Evolutionary conservation across 2,329 filamentous ascomycete species (phyloP).

Genomic region (Xylaria sp.): DNA sequence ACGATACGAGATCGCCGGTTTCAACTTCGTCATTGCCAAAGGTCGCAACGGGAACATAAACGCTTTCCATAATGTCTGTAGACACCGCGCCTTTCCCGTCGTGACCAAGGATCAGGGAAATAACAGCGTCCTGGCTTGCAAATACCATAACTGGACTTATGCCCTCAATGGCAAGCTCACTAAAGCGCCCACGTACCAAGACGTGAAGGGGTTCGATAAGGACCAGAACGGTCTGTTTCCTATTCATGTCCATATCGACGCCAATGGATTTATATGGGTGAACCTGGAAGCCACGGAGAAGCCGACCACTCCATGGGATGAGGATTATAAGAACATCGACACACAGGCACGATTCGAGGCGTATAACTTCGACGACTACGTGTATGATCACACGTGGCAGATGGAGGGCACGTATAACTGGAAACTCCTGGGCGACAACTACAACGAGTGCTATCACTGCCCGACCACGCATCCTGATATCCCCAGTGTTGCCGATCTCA

Average conservation of each 20-base stretch:
- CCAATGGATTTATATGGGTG: conserved; percentile 53
- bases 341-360: conserved; percentile 17
- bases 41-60: conserved; percentile 16
- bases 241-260: conserved; percentile 49
- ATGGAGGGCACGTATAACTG: conserved; percentile 55
- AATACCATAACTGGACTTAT: conserved; percentile 61
- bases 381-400: conserved; percentile 53
- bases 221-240: conserved; percentile 50
- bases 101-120: conserved; percentile 47
- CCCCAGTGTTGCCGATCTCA: conserved; percentile 50
- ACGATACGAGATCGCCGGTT: conserved; percentile 19
- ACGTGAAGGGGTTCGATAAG: conserved; percentile 51
- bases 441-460: conserved; percentile 63
- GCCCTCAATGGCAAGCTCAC: conserved; percentile 51
- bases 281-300: conserved; percentile 46
- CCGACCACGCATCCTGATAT: conserved; percentile 55
- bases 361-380: conserved; percentile 43
- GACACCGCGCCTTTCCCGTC: conserved; percentile 56
- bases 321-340: conserved; percentile 34
- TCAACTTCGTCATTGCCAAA: conserved; percentile 19
- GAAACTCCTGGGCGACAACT: conserved; percentile 59
- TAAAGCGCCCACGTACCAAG: conserved; percentile 55
- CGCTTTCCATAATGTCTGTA: conserved; percentile 60
- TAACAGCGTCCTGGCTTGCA: conserved; percentile 50
- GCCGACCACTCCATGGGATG: conserved; percentile 46